Evolutionary conservation across 768 basidiomycete genomes (phyloP).

Genomic region (Trametes coccinea): DNA sequence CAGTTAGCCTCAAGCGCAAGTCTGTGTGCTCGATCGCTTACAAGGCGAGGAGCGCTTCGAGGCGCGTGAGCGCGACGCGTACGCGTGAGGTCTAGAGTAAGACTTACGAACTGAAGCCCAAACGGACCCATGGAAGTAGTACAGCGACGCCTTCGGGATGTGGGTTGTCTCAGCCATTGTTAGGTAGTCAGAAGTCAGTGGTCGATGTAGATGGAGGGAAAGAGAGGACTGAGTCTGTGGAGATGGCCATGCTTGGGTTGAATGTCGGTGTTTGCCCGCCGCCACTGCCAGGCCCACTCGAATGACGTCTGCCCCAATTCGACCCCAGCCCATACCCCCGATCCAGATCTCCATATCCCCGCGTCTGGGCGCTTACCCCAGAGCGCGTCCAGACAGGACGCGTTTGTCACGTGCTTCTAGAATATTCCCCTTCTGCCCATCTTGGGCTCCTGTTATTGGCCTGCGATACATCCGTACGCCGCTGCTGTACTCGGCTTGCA

Average conservation of each 20-base stretch:
- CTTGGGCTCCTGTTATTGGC: conserved; percentile 5
- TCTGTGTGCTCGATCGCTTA: conserved; percentile 34
- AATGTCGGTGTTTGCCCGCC: conserved; percentile 11
- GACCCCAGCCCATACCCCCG: neutral
- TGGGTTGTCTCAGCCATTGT: conserved; percentile 22
- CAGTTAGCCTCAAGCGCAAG: neutral
- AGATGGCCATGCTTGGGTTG: conserved; percentile 2
- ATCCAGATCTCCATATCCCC: conserved; percentile 14
- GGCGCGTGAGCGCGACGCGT: neutral
- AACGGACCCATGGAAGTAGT: conserved; percentile 58
- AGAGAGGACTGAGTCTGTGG: neutral
- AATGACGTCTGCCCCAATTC: conserved; percentile 15
- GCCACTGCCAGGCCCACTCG: conserved; percentile 1
- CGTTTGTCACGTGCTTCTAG: conserved; percentile 24
- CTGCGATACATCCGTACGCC: neutral
- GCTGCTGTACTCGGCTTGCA: neutral
- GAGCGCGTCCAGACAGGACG: conserved; percentile 1
- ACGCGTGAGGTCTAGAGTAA: neutral
- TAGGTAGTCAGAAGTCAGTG: neutral
- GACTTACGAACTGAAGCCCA: conserved; percentile 69
- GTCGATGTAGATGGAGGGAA: neutral
- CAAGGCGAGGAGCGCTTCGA: conserved; percentile 56
- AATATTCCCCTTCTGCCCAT: conserved; percentile 21
- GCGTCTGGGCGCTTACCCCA: neutral
- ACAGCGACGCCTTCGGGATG: conserved; percentile 79